Evolutionary conservation across 345 rosid genomes (phyloP).

Genomic region (Eucalyptus curtisii): DNA sequence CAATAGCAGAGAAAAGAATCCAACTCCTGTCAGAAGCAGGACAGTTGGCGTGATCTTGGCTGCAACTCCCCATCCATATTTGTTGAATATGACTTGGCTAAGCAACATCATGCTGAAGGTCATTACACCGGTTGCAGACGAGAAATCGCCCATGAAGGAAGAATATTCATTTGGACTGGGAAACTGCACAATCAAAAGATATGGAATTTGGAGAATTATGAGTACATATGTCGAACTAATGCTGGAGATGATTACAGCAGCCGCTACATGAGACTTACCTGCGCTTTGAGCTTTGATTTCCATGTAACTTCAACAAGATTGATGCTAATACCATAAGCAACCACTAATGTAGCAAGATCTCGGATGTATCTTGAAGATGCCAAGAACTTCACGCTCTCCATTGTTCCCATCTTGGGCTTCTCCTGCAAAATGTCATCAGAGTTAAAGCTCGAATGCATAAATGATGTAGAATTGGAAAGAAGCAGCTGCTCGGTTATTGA

Average conservation of each 20-base stretch:
- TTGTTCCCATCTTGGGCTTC: constrained; percentile 86
- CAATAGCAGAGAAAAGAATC: constrained; percentile 78
- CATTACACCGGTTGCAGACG: constrained; percentile 82
- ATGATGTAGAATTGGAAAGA: background rate
- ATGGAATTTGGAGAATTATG: background rate
- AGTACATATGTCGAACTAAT: background rate
- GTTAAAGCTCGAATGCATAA: background rate
- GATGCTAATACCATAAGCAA: constrained; percentile 96
- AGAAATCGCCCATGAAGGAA: constrained; percentile 98
- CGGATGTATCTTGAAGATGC: constrained; percentile 81
- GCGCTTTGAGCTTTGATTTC: constrained; percentile 99
- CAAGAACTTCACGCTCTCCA: constrained; percentile 97
- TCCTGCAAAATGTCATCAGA: constrained; percentile 23
- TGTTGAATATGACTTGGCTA: constrained; percentile 72
- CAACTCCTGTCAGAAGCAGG: constrained; percentile 76
- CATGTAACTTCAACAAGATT: constrained; percentile 98
- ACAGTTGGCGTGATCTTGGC: constrained; percentile 91
- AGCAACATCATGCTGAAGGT: constrained; percentile 95
- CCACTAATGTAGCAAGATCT: constrained; percentile 94
- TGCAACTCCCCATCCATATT: constrained; percentile 96
- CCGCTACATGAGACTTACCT: constrained; percentile 34
- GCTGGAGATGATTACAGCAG: background rate
- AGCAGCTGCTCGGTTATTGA: background rate
- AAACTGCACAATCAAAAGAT: constrained; percentile 29
- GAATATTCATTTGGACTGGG: constrained; percentile 98